Evolutionary conservation across 2,329 filamentous ascomycete genomes (phyloP), one percentile per base, ranked within the genome.

Genomic region (Parastagonospora nodorum): DNA sequence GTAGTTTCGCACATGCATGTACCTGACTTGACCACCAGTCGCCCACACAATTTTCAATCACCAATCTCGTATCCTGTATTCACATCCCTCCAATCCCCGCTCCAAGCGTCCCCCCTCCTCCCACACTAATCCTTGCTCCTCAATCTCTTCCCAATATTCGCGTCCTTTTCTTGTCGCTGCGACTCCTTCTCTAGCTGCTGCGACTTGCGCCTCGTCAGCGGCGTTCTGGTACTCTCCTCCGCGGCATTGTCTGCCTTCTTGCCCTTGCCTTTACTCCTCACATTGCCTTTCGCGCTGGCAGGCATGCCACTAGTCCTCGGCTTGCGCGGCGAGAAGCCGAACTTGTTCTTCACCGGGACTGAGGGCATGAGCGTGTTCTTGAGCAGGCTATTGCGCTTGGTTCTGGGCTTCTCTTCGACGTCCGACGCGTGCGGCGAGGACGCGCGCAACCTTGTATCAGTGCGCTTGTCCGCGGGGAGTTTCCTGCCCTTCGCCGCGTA

Each of bases 121-220:
- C 38, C 28, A 32, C 37, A 30, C 33, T 7, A 10, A 15, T 38
- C 46, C 11, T 30, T 19, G 47, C 46, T 45, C 58, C 58, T 38
- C 45, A 55, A 46, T 36, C 53, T 49, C 46, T 45, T 49, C 45
- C 42, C 42, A 30, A 60, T 52, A 45, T 56, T 57, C 31, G 30
- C 32, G 12, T 56, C 45, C 42, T 37, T 45, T 39, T 53, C 47
- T 40, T 24, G 40, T 11, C 45, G 30, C 28, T 51, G 42, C 5
- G 19, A 24, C 19, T 24, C 19, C 19, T 5, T 24, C 19, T 24
- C 19, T 5, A 24, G 19, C 19, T 24, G 19, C 19, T 24, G 19
- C 19, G 19, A 24, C 19, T 24, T 24, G 19, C 19, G 19, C 19
- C 19, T 24, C 19, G 19, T 24, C 19, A 24, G 5, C 19, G 19